Evolutionary conservation across 148 eudicot species (phyloP), one percentile per base, ranked within the genome.

Genomic region (Vaccinium macrocarpon): DNA sequence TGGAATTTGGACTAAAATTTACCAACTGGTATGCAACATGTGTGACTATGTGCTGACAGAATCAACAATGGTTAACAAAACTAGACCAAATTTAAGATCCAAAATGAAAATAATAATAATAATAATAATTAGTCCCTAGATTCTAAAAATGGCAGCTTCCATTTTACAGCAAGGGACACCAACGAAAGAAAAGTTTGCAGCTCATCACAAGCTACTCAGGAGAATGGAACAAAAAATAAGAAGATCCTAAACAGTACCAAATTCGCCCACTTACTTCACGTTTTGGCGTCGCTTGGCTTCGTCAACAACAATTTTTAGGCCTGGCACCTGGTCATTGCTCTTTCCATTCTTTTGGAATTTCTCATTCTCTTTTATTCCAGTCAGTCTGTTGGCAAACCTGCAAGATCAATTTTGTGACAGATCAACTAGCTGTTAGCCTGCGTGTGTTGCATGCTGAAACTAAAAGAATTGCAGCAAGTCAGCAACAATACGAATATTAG

Each of bases 301-400:
- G 42, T 91, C 91, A 21, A 94, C 98, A 10, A 94, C 91, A 15
- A 78, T 88, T 87, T 94, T 94, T 78, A 96, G 86, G 82, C 98
- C 98, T 8, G 96, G 93, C 50, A 88, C 91, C 86, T 86, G 88
- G 8, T 88, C 90, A 7, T 86, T 86, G 56, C 74, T 82, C 84
- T 92, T 87, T 61, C 85, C 91, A 83, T 90, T 90, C 87, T 91
- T 91, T 85, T 93, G 99, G 86, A 96, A 96, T 83, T 96, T 96
- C 27, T 84, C 87, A 49, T 96, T 96, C 89, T 96, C 99, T 85
- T 93, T 94, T 68, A 96, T 94, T 79, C 98, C 98, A 12, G 92
- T 94, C 62, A 96, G 89, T 85, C 99, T 92, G 86, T 86, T 93
- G 46, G 99, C 99, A 85, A 96, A 96, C 88, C 99, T 96, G 87